Evolutionary conservation across 805 yeast species (phyloP).

Genomic region (Suhomyces xylopsoci): DNA sequence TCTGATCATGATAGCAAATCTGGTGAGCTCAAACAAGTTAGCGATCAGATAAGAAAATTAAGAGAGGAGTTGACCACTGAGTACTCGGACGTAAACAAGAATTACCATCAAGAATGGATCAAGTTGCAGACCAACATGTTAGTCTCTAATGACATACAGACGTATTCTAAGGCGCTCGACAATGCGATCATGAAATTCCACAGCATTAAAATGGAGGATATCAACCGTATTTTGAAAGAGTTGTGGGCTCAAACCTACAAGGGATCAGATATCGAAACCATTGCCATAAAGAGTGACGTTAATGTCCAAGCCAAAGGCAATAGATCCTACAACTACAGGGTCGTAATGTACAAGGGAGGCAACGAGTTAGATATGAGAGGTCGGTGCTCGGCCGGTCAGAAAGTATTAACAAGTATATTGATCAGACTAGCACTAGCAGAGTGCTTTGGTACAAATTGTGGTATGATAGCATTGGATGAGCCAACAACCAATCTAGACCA

Average conservation of each 20-base stretch:
- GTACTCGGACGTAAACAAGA: slow-evolving; percentile 61
- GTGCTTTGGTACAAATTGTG: slow-evolving; percentile 92
- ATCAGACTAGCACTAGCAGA: slow-evolving; percentile 91
- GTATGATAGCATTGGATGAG: slow-evolving; percentile 94
- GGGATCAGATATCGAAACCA: slow-evolving; percentile 93
- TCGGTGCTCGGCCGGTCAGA: slow-evolving; percentile 96
- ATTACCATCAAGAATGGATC: slow-evolving; percentile 68
- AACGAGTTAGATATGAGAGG: slow-evolving; percentile 97
- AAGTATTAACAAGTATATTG: slow-evolving; percentile 87
- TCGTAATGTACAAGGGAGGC: slow-evolving; percentile 90
- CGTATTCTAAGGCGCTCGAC: slow-evolving; percentile 83
- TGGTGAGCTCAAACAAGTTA: slow-evolving; percentile 84
- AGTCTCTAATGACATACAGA: slow-evolving; percentile 75
- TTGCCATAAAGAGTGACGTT: slow-evolving; percentile 79
- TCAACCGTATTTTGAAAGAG: slow-evolving; percentile 83
- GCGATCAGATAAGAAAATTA: slow-evolving; percentile 60
- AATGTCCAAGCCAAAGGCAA: slow-evolving; percentile 48
- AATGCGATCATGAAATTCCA: slow-evolving; percentile 93
- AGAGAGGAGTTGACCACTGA: slow-evolving; percentile 64
- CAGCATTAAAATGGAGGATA: slow-evolving; percentile 86
- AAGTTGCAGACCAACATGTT: slow-evolving; percentile 71
- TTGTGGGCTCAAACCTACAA: slow-evolving; percentile 92
- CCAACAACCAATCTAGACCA: slow-evolving; percentile 95
- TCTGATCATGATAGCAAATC: slow-evolving; percentile 67
- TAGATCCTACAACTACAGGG: slow-evolving; percentile 84